Conservation (phyloP, 2,329 filamentous ascomycete genomes). For the Cercospora janseana region DNA sequence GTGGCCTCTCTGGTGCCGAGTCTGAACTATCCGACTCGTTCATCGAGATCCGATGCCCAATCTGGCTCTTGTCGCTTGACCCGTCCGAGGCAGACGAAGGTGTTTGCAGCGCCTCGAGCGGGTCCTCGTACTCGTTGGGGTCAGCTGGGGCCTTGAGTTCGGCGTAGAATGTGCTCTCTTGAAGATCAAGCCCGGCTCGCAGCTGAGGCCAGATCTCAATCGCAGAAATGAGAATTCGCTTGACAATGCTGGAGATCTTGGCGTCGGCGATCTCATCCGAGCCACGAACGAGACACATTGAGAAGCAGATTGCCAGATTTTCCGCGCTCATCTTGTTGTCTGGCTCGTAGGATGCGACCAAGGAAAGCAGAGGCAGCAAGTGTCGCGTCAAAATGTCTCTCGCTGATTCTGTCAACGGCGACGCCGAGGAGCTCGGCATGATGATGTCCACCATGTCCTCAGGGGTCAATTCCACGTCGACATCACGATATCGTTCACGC, state of each 20-base stretch:
- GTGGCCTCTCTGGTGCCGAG: slow-evolving; percentile 23
- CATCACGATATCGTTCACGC: slow-evolving; percentile 43
- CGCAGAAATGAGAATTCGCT: slow-evolving; percentile 50
- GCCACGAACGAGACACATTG: slow-evolving; percentile 52
- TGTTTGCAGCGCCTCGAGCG: slow-evolving; percentile 38
- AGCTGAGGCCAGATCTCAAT: slow-evolving; percentile 49
- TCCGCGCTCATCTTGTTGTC: slow-evolving; percentile 56
- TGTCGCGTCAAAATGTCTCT: slow-evolving; percentile 52
- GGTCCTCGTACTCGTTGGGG: slow-evolving; percentile 50
- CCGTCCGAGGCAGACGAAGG: slow-evolving; percentile 22
- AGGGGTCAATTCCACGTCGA: slow-evolving; percentile 41
- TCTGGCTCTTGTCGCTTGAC: slow-evolving; percentile 26
- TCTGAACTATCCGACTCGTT: slow-evolving; percentile 41
- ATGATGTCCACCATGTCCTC: slow-evolving; percentile 49
- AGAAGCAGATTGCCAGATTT: slow-evolving; percentile 56
- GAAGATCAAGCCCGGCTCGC: slow-evolving; percentile 44
- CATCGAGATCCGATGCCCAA: slow-evolving; percentile 45
- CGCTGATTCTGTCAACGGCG: slow-evolving; percentile 46
- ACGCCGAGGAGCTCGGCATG: slow-evolving; percentile 47
- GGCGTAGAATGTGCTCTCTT: slow-evolving; percentile 38
- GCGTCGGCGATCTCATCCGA: slow-evolving; percentile 56
- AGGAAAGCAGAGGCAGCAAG: slow-evolving; percentile 52
- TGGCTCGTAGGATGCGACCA: slow-evolving; percentile 47
- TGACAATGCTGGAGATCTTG: slow-evolving; percentile 53
- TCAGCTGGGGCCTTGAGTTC: slow-evolving; percentile 44